A percentile compares a stretch with the other conserved stretches of the same genome.
Conservation (phyloP, 2,329 filamentous ascomycete genomes). For the Trichoderma gracile region DNA sequence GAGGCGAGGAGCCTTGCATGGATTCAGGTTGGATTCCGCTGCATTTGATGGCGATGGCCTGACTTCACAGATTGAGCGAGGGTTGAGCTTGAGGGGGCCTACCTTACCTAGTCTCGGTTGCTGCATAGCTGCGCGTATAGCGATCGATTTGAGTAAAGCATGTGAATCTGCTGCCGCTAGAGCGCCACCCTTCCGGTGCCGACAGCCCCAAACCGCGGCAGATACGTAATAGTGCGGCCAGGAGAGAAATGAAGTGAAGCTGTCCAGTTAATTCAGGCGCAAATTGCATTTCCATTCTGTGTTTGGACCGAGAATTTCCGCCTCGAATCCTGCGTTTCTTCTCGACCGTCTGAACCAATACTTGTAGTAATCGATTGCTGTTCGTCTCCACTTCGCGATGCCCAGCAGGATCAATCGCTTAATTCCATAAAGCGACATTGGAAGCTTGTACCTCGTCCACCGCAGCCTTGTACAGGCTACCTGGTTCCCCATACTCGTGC, state of each 20-base stretch:
- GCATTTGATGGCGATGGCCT: too few relatives aligned
- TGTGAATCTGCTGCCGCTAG: conserved; percentile 13
- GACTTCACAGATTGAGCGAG: not conserved
- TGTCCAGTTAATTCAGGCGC: too few relatives aligned
- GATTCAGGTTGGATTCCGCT: too few relatives aligned
- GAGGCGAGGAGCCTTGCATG: not conserved
- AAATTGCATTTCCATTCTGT: too few relatives aligned
- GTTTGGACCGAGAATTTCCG: not conserved
- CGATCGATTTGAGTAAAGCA: not conserved
- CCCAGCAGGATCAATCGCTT: conserved; percentile 3
- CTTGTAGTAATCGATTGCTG: not conserved
- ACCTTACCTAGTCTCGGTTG: not conserved
- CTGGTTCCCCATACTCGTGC: not conserved
- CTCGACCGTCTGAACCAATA: not conserved
- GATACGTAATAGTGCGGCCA: conserved; percentile 21
- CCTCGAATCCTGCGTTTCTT: not conserved
- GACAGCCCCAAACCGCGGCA: conserved; percentile 13
- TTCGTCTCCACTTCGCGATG: not conserved
- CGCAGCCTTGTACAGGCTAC: not conserved
- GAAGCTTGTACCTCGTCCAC: not conserved
- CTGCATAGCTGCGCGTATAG: not conserved
- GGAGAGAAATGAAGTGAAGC: conserved; percentile 1
- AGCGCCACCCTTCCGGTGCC: conserved; percentile 8
- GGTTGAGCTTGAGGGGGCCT: conserved; percentile 13
- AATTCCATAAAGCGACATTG: conserved; percentile 15